Evolutionary conservation across 768 basidiomycete species (phyloP).

Genomic region (Collybia nuda): DNA sequence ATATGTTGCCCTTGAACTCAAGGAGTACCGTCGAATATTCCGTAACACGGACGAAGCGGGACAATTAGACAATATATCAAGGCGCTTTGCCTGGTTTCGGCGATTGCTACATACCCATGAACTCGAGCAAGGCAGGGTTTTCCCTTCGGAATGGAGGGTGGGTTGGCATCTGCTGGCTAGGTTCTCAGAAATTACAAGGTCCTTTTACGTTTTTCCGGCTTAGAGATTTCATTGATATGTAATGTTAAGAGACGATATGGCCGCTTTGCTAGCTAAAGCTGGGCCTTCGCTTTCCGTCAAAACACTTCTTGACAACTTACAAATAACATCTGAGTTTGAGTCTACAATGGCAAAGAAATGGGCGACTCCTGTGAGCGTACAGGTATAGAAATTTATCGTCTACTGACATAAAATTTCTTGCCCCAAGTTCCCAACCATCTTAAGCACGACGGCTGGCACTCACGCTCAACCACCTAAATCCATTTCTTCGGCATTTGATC

Average conservation of each 20-base stretch:
- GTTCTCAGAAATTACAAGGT: constrained; percentile 93
- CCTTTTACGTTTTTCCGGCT: constrained; percentile 5
- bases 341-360: constrained; percentile 78
- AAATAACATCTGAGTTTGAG: constrained; percentile 89
- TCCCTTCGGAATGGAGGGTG: constrained; percentile 86
- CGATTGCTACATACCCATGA: constrained; percentile 84
- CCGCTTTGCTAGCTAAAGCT: constrained; percentile 76
- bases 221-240: too few relatives aligned
- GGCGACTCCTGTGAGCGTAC: constrained; percentile 57
- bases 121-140: constrained; percentile 79
- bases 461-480: constrained; percentile 58
- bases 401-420: not conserved
- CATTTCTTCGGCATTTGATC: constrained; percentile 89
- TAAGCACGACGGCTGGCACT: constrained; percentile 49
- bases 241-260: constrained; percentile 73
- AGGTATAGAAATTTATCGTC: constrained; percentile 9
- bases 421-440: constrained; percentile 61
- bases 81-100: constrained; percentile 95
- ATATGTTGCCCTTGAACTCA: constrained; percentile 86
- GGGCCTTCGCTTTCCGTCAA: constrained; percentile 73
- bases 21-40: constrained; percentile 96
- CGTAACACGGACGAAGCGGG: constrained; percentile 92
- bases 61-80: constrained; percentile 89
- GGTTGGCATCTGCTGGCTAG: constrained; percentile 78
- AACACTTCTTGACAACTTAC: constrained; percentile 80